Conservation (phyloP, 129 eudicot species). For the Deinandra increscens region DNA sequence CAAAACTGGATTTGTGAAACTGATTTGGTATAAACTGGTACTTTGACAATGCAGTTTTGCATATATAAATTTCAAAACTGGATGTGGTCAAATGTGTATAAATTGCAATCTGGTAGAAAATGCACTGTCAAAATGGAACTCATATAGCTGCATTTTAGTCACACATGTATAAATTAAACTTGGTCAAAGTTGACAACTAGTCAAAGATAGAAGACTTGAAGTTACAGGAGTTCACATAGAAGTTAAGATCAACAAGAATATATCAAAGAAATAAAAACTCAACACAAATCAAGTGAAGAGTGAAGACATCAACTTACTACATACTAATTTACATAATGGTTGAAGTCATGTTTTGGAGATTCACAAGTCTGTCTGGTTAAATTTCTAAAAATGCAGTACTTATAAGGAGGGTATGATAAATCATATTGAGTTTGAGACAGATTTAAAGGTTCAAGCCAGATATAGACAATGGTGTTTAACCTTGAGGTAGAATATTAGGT, state of each 20-base stretch:
- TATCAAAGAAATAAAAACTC: background rate
- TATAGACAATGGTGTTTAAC: slow-evolving; percentile 24
- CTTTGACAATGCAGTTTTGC: too few species aligned
- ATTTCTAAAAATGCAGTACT: background rate
- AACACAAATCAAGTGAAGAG: background rate
- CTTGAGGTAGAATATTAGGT: slow-evolving; percentile 5
- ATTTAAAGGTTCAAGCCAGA: background rate
- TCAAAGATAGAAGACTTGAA: too few species aligned
- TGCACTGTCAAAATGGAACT: too few species aligned
- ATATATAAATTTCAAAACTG: too few species aligned
- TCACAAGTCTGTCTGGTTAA: background rate
- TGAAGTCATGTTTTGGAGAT: background rate
- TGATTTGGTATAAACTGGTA: too few species aligned
- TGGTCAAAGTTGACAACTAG: too few species aligned
- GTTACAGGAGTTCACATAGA: background rate
- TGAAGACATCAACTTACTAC: background rate
- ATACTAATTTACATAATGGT: background rate
- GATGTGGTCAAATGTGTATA: too few species aligned
- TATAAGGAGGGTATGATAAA: too few species aligned
- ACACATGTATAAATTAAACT: too few species aligned
- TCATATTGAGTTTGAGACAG: background rate
- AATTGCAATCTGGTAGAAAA: too few species aligned
- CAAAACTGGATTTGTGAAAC: too few species aligned
- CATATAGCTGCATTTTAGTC: too few species aligned
- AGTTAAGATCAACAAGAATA: background rate